Base-by-base conservation (phyloP, 371 early-diverging fungal genomes). In the Apophysomyces trapeziformis region DNA sequence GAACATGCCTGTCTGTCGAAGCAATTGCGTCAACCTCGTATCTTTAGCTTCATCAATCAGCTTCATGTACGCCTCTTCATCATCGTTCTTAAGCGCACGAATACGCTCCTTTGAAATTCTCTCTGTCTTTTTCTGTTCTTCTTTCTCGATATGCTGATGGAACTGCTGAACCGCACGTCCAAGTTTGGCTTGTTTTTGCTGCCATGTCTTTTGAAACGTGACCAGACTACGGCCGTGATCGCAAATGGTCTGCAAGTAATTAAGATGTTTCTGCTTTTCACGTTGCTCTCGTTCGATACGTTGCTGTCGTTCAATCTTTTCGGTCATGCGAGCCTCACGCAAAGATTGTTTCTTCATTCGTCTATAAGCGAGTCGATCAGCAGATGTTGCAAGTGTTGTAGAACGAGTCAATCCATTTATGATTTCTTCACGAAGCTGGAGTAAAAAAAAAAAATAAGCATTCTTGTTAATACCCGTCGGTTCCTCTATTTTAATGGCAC, bases 1-100 rank as follows among this genome's bases (percentile, higher is more conserved):
- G 76, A 93, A 99, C 38, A 82, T 64, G 69, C 93, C 91, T 4
- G 99, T 99, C 82, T 98, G 97, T 58, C 85, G 75, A 43, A 99
- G 78, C 68, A 99, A 73, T 63, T 94, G 92, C n/a, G 93, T 90
- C 70, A 98, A 91, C 71, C 98, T 94, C n/a, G 93, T 95, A 75
- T 98, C 96, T 80, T 99, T 99, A 43, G 93, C 92, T 78, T 96
- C 83, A 74, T 96, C 96, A 66, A 99, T 87, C 61, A 99, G 87
- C 72, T 94, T 92, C 81, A 96, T 81, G 73, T 99, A 98, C 0
- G 95, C 97, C 65, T 94, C 96, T 82, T 99, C 98, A 83, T 98
- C 95, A 84, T 96, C 94, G 60, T 89, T 85, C 74, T 92, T 95
- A 73, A 98, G 85, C n/a, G 97, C 96, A 66, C 90, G 89, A 58